Evolutionary conservation across 1,284 basidiomycete species (phyloP).

Genomic region (Volvariella volvacea): DNA sequence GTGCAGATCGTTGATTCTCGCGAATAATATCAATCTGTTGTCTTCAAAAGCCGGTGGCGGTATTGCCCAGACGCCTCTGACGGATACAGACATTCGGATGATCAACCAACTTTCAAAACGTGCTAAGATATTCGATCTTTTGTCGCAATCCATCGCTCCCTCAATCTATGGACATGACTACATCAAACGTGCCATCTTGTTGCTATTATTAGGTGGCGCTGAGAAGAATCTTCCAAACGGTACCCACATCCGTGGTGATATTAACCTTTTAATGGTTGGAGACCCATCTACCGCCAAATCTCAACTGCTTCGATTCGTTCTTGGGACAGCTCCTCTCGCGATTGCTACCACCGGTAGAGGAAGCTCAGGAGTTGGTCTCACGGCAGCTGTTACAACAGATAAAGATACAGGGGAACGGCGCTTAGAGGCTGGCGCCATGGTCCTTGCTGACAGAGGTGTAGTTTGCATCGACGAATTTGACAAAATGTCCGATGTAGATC

Average conservation of each 20-base stretch:
- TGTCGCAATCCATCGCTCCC: conserved; percentile 93
- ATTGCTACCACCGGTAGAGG: conserved; percentile 98
- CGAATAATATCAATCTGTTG: conserved; percentile 95
- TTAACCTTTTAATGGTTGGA: conserved; percentile 99
- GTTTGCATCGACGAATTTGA: conserved; percentile 99
- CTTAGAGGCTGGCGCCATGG: conserved; percentile 98
- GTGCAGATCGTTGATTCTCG: conserved; percentile 83
- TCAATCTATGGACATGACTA: conserved; percentile 97
- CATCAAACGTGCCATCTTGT: conserved; percentile 91
- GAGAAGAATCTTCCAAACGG: conserved; percentile 98
- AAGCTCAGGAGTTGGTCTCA: conserved; percentile 96
- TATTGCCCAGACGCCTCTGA: conserved; percentile 89
- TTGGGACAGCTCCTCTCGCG: conserved; percentile 93
- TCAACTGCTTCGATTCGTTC: conserved; percentile 93
- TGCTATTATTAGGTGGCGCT: conserved; percentile 91
- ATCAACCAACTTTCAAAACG: conserved; percentile 94
- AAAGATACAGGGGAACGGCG: conserved; percentile 95
- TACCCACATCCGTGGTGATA: conserved; percentile 98
- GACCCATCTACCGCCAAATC: conserved; percentile 98
- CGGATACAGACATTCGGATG: conserved; percentile 92
- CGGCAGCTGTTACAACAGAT: conserved; percentile 98
- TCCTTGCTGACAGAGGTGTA: conserved; percentile 97
- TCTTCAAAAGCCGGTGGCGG: conserved; percentile 96
- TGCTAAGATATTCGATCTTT: conserved; percentile 79
- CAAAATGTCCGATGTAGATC: conserved; percentile 99